Base-by-base conservation (phyloP, 2,329 filamentous ascomycete genomes). In the Fusarium albidum region DNA sequence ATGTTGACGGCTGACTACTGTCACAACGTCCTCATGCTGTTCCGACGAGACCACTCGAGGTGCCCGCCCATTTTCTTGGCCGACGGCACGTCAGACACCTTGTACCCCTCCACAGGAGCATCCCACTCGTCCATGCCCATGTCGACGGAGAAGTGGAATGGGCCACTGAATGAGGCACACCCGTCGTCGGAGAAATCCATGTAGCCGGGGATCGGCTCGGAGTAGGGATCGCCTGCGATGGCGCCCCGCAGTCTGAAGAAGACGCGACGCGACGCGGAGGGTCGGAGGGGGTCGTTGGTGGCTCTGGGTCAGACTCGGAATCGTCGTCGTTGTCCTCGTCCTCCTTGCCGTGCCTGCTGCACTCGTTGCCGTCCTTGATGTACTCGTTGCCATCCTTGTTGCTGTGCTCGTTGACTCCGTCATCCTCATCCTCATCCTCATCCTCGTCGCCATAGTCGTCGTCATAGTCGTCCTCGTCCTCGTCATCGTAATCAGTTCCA, bases 101-200 rank as follows among this genome's bases (percentile, higher is more conserved):
- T 28, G 15, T 40, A 40, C 37, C 21, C 37, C 27, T 40, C 27
- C n/a, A 40, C 8, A 40, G n/a, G n/a, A n/a, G n/a, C n/a, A n/a
- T n/a, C n/a, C n/a, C n/a, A n/a, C n/a, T n/a, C n/a, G n/a, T 40
- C 25, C 25, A 17, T 10, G 9, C 15, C 25, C n/a, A 3, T 1
- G 13, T 40, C 13, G 6, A 7, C 5, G 15, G 21, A 3, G 21
- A 40, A 25, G 5, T 6, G 7, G 27, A 18, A 40, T 27, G 25
- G 13, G 37, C 37, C 37, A 17, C 37, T 12, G 21, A 40, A 40
- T 40, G 25, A 40, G 14, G 21, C 37, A 15, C 15, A 40, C 13
- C 37, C 25, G 27, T 40, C 37, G n/a, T 40, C 12, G 25, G 37
- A 40, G n/a, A 40, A 40, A 27, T 40, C 37, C n/a, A 40, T 13